phyloP scores from a whole-genome alignment of 2,329 filamentous ascomycete species.

The Cladosporium sp. region DNA sequence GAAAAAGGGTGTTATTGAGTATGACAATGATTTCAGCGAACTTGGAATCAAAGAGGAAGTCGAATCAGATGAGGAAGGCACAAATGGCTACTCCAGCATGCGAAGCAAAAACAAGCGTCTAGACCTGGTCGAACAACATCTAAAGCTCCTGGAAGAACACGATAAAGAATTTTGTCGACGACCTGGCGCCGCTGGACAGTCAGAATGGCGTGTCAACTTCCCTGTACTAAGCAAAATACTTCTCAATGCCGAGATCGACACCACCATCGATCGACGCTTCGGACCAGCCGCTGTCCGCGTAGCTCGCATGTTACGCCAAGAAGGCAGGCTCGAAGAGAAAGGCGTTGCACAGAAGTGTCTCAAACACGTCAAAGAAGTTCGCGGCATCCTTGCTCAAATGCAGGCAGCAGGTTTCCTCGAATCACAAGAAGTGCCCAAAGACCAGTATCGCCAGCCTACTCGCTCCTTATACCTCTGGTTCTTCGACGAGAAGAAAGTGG shows the following conservation, averaged over 20 bases:
- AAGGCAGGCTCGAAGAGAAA: constrained; percentile 94
- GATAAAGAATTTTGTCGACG: constrained; percentile 65
- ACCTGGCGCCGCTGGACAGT: constrained; percentile 56
- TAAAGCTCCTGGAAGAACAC: constrained; percentile 68
- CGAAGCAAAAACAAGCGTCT: constrained; percentile 36
- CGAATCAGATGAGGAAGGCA: constrained; percentile 25
- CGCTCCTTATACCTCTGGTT: constrained; percentile 90
- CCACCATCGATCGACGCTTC: constrained; percentile 72
- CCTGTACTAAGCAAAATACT: constrained; percentile 65
- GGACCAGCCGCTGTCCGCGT: constrained; percentile 74
- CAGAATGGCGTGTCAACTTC: constrained; percentile 83
- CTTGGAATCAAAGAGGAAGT: constrained; percentile 28
- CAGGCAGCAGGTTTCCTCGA: constrained; percentile 83
- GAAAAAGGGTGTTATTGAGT: constrained; percentile 20
- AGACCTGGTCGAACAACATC: constrained; percentile 64
- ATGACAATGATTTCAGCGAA: constrained; percentile 22
- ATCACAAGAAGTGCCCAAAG: constrained; percentile 88
- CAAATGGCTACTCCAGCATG: constrained; percentile 14
- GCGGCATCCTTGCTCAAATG: constrained; percentile 78
- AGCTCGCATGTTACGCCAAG: constrained; percentile 76
- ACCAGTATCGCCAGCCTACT: constrained; percentile 74
- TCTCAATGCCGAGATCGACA: constrained; percentile 74
- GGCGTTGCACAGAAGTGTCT: constrained; percentile 75
- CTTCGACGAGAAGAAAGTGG: constrained; percentile 72
- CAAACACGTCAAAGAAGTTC: constrained; percentile 79